Percentiles rank a stretch among this genome's conserved stretches.
Evolutionary conservation across 768 basidiomycete species (phyloP).

Genomic region (Tylopilus vinaceipallidus): DNA sequence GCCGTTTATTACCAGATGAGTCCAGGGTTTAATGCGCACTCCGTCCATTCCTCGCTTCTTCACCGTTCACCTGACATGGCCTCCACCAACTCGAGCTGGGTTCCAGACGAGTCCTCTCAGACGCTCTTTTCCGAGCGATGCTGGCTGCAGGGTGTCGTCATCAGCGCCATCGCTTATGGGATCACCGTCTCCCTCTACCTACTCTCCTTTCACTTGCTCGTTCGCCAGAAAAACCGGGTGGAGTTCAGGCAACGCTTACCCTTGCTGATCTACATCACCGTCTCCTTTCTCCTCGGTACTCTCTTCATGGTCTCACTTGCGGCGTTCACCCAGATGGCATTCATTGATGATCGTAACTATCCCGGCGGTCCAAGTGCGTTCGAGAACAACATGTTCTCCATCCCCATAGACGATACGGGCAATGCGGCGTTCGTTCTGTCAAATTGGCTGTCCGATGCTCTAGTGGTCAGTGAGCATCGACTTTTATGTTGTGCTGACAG

Average conservation of each 20-base stretch:
- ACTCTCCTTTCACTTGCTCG: conserved; percentile 10
- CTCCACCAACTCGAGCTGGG: conserved; percentile 18
- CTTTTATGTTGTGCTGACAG: no score
- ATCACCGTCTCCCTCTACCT: conserved; percentile 3
- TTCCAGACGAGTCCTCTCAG: conserved; percentile 9
- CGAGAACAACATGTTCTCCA: conserved; percentile 18
- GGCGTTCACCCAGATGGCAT: conserved; percentile 12
- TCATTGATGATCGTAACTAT: conserved; percentile 33
- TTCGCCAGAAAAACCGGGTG: neutral
- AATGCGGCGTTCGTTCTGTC: conserved; percentile 10
- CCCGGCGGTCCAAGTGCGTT: conserved; percentile 32
- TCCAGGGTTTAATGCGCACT: neutral
- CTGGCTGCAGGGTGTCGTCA: conserved; percentile 18
- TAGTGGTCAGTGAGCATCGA: conserved; percentile 14
- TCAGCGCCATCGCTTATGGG: conserved; percentile 14
- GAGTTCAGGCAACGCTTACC: neutral
- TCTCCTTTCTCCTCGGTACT: no score
- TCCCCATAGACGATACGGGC: conserved; percentile 15
- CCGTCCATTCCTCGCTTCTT: neutral
- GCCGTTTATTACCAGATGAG: neutral
- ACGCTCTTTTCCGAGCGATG: conserved; percentile 17
- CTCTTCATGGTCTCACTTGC: no score
- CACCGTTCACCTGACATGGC: conserved; percentile 5
- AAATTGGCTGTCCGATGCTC: conserved; percentile 17
- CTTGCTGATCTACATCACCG: no score